Percentiles rank a stretch among this genome's conserved stretches.
Conservation (phyloP, 306 rosid genomes). For the Arachis hypogaea region DNA sequence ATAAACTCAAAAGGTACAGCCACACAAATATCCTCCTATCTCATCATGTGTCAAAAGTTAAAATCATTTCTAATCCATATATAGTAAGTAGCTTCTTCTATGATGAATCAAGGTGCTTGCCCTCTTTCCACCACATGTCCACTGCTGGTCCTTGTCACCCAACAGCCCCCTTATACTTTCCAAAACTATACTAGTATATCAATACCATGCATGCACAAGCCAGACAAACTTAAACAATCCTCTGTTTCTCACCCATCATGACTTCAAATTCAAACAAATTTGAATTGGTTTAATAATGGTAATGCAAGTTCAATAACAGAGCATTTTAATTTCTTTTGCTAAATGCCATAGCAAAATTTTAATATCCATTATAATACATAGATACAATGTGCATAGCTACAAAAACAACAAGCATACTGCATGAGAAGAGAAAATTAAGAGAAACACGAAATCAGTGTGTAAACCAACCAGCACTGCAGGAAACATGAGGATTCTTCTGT, state of each 20-base stretch:
- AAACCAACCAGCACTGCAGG: conserved; percentile 67
- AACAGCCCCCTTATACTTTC: not conserved
- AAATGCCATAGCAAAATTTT: not conserved
- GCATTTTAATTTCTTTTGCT: not conserved
- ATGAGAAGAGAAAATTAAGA: not conserved
- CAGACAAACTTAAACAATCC: not conserved
- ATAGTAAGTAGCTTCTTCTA: not conserved
- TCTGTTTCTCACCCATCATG: not conserved
- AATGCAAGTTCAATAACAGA: not conserved
- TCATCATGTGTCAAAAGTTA: not conserved
- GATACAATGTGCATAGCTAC: not conserved
- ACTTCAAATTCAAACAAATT: not conserved
- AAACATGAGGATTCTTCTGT: conserved; percentile 68
- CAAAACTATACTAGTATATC: not conserved
- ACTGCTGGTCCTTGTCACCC: not conserved
- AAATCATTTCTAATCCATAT: not conserved
- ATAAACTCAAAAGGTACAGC: not conserved
- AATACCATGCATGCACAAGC: not conserved
- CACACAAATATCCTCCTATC: not conserved
- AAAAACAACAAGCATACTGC: not conserved
- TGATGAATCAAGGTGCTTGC: not conserved
- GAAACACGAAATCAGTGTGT: not conserved
- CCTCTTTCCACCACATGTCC: not conserved
- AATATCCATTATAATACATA: not conserved
- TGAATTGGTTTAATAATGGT: not conserved